A percentile compares a stretch with the other conserved stretches of the same genome.
Conservation (phyloP, 306 rosid genomes). For the Corylus avellana region DNA sequence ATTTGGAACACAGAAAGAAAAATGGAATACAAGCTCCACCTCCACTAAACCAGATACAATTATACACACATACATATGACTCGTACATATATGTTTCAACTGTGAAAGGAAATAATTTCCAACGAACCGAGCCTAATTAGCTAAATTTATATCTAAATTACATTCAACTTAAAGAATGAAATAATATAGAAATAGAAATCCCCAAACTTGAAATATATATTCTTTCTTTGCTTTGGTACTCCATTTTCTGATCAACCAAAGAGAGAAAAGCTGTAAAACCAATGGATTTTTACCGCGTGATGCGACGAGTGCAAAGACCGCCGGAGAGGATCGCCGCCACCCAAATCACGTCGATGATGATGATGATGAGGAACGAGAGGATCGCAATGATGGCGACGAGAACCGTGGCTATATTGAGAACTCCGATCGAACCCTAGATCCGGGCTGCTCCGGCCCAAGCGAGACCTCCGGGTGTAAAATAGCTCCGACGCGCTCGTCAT, state of each 20-base stretch:
- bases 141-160: neutral
- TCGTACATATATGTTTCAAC: neutral
- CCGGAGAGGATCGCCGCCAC: conserved; percentile 49
- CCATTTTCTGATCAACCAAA: neutral
- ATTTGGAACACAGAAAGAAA: neutral
- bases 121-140: neutral
- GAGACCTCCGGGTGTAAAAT: conserved; percentile 66
- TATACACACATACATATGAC: neutral
- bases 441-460: conserved; percentile 56
- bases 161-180: neutral
- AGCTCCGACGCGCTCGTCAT: conserved; percentile 99
- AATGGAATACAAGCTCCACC: neutral
- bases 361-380: conserved; percentile 21
- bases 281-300: conserved; percentile 26
- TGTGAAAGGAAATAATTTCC: neutral
- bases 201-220: neutral
- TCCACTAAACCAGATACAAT: neutral
- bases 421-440: conserved; percentile 44
- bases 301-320: conserved; percentile 46
- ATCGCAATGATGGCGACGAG: conserved; percentile 17
- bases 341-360: conserved; percentile 41
- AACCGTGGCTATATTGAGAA: conserved; percentile 1
- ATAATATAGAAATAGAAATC: neutral
- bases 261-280: no score
- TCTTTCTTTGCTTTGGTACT: neutral